Evolutionary conservation across 805 yeast species (phyloP).

Genomic region (Metschnikowia baotianmanensis): DNA sequence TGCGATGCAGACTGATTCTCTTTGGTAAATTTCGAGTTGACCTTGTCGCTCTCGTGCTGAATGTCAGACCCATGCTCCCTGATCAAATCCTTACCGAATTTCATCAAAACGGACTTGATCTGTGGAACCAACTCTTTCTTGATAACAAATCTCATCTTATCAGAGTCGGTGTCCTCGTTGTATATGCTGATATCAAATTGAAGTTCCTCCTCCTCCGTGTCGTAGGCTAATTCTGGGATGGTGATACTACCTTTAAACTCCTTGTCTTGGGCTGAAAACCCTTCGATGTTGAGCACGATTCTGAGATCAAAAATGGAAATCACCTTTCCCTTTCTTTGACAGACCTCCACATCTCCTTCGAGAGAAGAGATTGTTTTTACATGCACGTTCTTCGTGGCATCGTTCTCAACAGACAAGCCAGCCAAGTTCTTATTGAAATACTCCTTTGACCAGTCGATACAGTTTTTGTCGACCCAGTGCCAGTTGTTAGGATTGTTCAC

Average conservation of each 20-base stretch:
- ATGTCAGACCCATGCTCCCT: constrained; percentile 77
- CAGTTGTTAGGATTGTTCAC: constrained; percentile 97
- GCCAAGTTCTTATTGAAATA: constrained; percentile 66
- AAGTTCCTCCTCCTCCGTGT: constrained; percentile 78
- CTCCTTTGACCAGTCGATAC: constrained; percentile 83
- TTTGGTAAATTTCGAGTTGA: constrained; percentile 39
- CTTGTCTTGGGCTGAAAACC: constrained; percentile 28
- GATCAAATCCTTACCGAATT: constrained; percentile 79
- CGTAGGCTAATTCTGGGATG: constrained; percentile 93
- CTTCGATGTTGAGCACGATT: constrained; percentile 57
- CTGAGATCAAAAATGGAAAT: constrained; percentile 85
- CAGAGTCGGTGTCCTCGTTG: constrained; percentile 47
- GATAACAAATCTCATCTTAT: constrained; percentile 51
- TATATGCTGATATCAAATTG: constrained; percentile 76
- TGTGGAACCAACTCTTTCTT: constrained; percentile 62
- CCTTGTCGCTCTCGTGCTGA: constrained; percentile 60
- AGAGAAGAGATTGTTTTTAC: constrained; percentile 53
- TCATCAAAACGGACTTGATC: constrained; percentile 55
- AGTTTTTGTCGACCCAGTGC: constrained; percentile 99
- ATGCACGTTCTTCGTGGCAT: constrained; percentile 26
- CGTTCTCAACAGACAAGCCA: constrained; percentile 42
- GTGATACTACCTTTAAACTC: constrained; percentile 68
- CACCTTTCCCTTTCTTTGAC: constrained; percentile 95
- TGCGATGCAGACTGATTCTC: constrained; percentile 43
- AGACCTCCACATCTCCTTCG: constrained; percentile 96